These are phyloP conservation scores for Colletotrichum spinosum DNA, from an alignment of 2,329 filamentous ascomycete species.

Conservation along the genomic window DNA sequence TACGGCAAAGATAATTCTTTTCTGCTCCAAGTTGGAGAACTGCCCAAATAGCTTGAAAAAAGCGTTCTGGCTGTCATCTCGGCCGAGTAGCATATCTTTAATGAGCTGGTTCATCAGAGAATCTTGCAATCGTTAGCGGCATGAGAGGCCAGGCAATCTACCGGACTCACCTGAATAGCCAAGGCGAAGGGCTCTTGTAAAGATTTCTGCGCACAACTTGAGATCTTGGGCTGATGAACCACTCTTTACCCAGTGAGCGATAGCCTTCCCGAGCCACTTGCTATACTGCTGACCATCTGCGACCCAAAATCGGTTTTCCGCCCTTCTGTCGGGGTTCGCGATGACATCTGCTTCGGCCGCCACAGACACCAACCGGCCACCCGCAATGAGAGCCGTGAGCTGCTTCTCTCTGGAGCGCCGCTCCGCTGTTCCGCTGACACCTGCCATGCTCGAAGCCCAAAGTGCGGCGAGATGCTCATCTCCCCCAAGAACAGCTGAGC, in stretches of 20 bases:
- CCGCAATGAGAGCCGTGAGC: slow-evolving; percentile 58
- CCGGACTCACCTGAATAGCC: slow-evolving; percentile 74
- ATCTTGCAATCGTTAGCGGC: slow-evolving; percentile 48
- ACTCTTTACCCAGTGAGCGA: slow-evolving; percentile 58
- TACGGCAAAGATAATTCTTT: slow-evolving; percentile 52
- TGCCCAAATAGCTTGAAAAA: slow-evolving; percentile 49
- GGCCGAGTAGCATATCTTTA: slow-evolving; percentile 51
- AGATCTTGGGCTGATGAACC: slow-evolving; percentile 47
- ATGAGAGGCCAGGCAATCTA: neutral
- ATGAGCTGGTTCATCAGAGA: slow-evolving; percentile 52
- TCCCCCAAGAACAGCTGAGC: slow-evolving; percentile 54
- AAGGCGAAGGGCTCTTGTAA: slow-evolving; percentile 73
- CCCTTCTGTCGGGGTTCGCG: slow-evolving; percentile 50
- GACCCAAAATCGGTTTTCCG: slow-evolving; percentile 64
- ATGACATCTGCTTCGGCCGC: slow-evolving; percentile 67
- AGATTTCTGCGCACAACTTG: slow-evolving; percentile 59
- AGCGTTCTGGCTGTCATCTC: slow-evolving; percentile 33
- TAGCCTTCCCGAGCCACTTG: slow-evolving; percentile 77
- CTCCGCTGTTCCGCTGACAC: slow-evolving; percentile 38
- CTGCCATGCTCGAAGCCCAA: slow-evolving; percentile 49
- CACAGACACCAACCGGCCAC: slow-evolving; percentile 62
- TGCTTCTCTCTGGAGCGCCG: slow-evolving; percentile 54
- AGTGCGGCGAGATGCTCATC: slow-evolving; percentile 50
- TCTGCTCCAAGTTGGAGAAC: slow-evolving; percentile 57
- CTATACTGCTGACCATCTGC: slow-evolving; percentile 73